Evolutionary conservation across 2,329 filamentous ascomycete genomes (phyloP).

Genomic region (Sphaerulina populicola): DNA sequence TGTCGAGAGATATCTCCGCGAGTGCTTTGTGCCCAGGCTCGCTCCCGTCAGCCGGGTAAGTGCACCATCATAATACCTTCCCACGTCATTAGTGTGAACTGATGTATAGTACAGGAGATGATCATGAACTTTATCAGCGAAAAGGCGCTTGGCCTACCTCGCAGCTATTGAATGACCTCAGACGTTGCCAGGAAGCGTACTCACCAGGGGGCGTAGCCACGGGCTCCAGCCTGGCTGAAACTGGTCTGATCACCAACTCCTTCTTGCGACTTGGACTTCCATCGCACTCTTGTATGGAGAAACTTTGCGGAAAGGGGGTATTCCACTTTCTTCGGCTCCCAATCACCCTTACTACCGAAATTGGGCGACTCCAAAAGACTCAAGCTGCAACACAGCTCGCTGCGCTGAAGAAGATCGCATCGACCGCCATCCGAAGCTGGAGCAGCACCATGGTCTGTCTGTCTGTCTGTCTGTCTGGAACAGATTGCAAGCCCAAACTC

Average conservation of each 20-base stretch:
- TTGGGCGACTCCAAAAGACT: background rate
- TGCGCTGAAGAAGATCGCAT: slow-evolving; percentile 5
- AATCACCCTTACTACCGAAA: background rate
- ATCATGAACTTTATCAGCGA: slow-evolving; percentile 66
- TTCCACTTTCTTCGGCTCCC: background rate
- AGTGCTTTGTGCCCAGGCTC: slow-evolving; percentile 52
- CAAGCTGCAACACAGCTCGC: background rate
- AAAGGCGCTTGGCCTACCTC: slow-evolving; percentile 57
- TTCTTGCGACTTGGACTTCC: background rate
- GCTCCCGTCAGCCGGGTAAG: slow-evolving; percentile 50
- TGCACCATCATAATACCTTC: slow-evolving; percentile 2
- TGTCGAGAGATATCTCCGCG: slow-evolving; percentile 53
- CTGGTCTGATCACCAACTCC: background rate
- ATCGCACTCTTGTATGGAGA: too few species aligned
- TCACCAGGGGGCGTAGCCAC: background rate
- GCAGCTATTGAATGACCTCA: slow-evolving; percentile 50
- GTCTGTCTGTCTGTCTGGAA: slow-evolving; percentile 18
- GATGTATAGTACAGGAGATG: slow-evolving; percentile 50
- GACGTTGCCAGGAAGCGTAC: background rate
- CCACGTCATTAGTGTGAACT: too few species aligned
- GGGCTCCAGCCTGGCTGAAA: too few species aligned
- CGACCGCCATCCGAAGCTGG: slow-evolving; percentile 14
- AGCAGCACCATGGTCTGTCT: slow-evolving; percentile 29
- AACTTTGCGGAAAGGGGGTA: too few species aligned
- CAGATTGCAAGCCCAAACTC: slow-evolving; percentile 30